Conservation (phyloP, 345 rosid genomes). For the Rhizophora apiculata region DNA sequence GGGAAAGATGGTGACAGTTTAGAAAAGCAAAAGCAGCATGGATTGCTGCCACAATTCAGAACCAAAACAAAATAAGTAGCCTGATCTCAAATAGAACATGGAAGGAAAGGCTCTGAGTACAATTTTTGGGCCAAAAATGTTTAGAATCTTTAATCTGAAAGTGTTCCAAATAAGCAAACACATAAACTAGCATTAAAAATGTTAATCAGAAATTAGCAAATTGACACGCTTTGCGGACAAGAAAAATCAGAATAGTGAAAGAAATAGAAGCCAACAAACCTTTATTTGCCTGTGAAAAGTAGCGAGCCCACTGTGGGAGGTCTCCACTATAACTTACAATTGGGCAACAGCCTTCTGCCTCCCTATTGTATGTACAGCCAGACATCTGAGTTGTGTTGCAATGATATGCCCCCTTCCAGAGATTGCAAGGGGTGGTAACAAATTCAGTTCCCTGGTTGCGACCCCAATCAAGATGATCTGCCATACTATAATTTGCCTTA, state of each 20-base stretch:
- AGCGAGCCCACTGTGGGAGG: conserved; percentile 95
- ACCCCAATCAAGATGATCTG: conserved; percentile 98
- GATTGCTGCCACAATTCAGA: too few relatives aligned
- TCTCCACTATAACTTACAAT: conserved; percentile 88
- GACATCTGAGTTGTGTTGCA: conserved; percentile 92
- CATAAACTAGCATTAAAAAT: neutral
- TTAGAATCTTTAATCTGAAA: neutral
- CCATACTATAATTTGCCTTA: conserved; percentile 96
- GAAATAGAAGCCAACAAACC: conserved; percentile 38
- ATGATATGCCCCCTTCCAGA: conserved; percentile 94
- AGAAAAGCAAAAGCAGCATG: too few relatives aligned
- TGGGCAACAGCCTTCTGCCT: conserved; percentile 99
- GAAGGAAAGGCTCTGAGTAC: too few relatives aligned
- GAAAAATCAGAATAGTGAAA: too few relatives aligned
- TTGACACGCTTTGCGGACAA: neutral
- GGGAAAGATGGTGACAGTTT: too few relatives aligned
- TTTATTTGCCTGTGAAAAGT: conserved; percentile 94
- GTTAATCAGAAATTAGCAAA: neutral
- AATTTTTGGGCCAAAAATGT: too few relatives aligned
- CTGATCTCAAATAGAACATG: neutral
- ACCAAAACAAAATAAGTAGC: neutral
- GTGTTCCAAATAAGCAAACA: neutral
- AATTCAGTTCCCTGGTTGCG: conserved; percentile 90
- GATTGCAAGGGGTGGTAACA: conserved; percentile 87
- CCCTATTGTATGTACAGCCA: conserved; percentile 98